Base-by-base conservation (phyloP, 257 asterid species). In the Solanum sejunctum region DNA sequence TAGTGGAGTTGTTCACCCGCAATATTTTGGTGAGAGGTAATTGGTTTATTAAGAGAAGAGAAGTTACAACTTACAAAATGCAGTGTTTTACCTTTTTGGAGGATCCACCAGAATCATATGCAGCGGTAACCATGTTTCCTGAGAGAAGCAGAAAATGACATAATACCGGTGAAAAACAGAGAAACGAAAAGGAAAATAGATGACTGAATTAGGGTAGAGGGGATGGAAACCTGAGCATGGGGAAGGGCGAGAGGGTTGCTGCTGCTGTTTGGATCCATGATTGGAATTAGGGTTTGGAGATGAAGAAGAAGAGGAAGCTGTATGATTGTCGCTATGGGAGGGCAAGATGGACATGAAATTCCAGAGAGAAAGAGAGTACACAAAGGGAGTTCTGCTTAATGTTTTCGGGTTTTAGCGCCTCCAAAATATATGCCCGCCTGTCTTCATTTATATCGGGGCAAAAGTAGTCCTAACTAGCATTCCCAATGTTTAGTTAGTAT, bases 321-420 rank as follows among this genome's bases (percentile, higher is more conserved):
- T 88, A 89, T 81, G 91, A 54, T 55, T 63, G 63, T 63, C 92
- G 88, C 90, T 92, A 85, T 85, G 86, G 73, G 90, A 85, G 86
- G 97, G 93, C 97, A 86, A 89, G 94, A 92, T 91, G 99, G 98
- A 94, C 99, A 95, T 95, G 94, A 94, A 95, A 94, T 61, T 88
- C 57, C 61, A 36, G 39, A 36, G 39, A 32, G 39, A 3, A n/a
- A 17, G 11, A 21, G 58, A 73, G 21, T 45, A 73, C 3, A 49
- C 43, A 21, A 51, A 66, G 15, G 60, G 81, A 43, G 63, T 8
- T 28, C 12, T 56, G 32, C 18, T 72, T 49, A 60, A 75, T 51
- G 47, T 26, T 77, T n/a, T 77, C 23, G 45, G 61, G 45, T 23
- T 15, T 51, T 77, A 2, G 45, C 23, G 45, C 23, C 82, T 23